Conservation (phyloP, 2,329 filamentous ascomycete species). For the Venturia asperata region DNA sequence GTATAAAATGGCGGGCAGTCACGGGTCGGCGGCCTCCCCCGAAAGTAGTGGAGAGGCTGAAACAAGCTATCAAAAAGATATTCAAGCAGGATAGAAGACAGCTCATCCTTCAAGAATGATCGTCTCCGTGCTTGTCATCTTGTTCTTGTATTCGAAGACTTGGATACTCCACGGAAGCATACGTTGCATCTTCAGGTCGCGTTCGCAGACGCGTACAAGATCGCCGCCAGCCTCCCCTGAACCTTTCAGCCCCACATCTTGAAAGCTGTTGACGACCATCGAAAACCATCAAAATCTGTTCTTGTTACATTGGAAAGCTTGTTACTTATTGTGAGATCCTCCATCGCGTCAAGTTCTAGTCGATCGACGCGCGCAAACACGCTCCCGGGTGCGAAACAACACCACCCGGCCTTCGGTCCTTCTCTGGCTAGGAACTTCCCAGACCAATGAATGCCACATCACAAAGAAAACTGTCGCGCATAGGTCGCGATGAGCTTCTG, state of each 20-base stretch:
- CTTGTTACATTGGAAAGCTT: neutral
- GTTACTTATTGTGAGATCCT: neutral
- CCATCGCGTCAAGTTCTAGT: neutral
- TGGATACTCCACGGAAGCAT: too few species aligned
- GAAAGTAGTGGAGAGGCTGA: neutral
- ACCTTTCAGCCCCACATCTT: neutral
- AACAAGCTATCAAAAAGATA: neutral
- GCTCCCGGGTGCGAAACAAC: neutral
- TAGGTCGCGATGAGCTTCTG: conserved; percentile 9
- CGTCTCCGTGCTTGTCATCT: neutral
- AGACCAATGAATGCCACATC: neutral
- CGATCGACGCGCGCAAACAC: neutral
- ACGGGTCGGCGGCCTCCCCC: neutral
- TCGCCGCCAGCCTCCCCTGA: neutral
- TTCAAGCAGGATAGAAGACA: too few species aligned
- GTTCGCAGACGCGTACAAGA: neutral
- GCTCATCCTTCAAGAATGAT: neutral
- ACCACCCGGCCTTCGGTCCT: conserved; percentile 1
- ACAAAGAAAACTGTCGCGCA: neutral
- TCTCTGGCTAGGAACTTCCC: neutral
- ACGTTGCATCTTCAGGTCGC: neutral
- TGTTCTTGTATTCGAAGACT: too few species aligned
- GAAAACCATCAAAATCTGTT: neutral
- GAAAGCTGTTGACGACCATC: neutral
- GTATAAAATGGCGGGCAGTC: too few species aligned